Percentiles rank a stretch among this genome's conserved stretches.
phyloP scores from a whole-genome alignment of 1,284 basidiomycete genomes.

The Moesziomyces sp. region DNA sequence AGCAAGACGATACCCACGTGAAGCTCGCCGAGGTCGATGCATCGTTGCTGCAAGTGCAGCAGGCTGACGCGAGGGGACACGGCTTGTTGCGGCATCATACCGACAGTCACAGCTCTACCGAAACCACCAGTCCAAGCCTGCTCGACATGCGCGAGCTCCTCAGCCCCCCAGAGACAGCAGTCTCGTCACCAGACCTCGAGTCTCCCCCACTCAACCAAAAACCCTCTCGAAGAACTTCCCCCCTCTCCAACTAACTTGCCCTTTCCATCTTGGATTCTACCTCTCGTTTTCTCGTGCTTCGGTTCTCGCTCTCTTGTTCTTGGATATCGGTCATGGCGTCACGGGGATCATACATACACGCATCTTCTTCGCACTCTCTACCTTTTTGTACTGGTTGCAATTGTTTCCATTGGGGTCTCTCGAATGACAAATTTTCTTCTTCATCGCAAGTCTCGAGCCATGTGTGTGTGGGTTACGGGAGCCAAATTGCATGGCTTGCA shows the following conservation, averaged over 20 bases:
- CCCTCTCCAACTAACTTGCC: background rate
- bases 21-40: background rate
- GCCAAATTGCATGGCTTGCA: constrained; percentile 65
- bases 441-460: too few relatives aligned
- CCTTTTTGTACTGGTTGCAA: background rate
- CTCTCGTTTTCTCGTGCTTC: background rate
- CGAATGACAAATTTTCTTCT: too few relatives aligned
- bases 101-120: constrained; percentile 24
- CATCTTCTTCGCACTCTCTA: background rate
- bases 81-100: constrained; percentile 17
- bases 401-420: background rate
- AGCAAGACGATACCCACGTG: background rate
- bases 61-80: background rate
- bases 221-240: background rate
- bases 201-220: constrained; percentile 9
- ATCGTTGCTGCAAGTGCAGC: background rate
- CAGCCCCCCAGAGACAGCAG: constrained; percentile 26
- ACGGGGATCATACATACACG: constrained; percentile 8
- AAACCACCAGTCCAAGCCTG: constrained; percentile 18
- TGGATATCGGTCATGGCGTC: constrained; percentile 6
- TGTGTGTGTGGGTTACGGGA: constrained; percentile 19
- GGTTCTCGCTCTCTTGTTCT: background rate
- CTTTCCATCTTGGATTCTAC: background rate
- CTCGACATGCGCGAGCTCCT: constrained; percentile 24
- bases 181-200: constrained; percentile 34